phyloP scores from a whole-genome alignment of 1,284 basidiomycete genomes.

The Rhodotorula mucilaginosa region DNA sequence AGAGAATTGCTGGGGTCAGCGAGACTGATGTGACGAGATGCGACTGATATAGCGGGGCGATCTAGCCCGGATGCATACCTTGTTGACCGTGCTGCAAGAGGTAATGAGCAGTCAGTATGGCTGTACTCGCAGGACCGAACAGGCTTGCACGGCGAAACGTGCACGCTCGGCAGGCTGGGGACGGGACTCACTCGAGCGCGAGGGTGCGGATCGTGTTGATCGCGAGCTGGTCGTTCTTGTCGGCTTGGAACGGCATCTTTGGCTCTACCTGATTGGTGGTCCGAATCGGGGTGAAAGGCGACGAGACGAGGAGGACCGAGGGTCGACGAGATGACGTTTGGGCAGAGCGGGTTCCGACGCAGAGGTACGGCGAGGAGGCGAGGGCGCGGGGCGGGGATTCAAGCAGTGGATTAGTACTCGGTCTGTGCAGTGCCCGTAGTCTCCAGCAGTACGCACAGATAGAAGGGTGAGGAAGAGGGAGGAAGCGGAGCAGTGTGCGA shows the following conservation, averaged over 20 bases:
- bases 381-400: neutral
- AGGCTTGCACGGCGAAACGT: neutral
- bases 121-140: too few relatives aligned
- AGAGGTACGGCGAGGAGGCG: neutral
- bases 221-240: conserved; percentile 48
- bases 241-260: conserved; percentile 26
- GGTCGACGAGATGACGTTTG: conserved; percentile 6
- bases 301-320: conserved; percentile 1
- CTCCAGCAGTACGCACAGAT: neutral
- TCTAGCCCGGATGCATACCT: conserved; percentile 20
- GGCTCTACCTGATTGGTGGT: neutral
- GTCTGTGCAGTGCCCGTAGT: neutral
- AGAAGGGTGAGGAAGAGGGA: neutral
- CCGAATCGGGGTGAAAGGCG: neutral
- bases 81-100: conserved; percentile 40
- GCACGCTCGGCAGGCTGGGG: conserved; percentile 50
- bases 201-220: conserved; percentile 69
- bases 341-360: too few relatives aligned
- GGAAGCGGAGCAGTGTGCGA: neutral
- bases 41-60: neutral
- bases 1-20: conserved; percentile 4
- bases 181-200: conserved; percentile 57
- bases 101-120: neutral
- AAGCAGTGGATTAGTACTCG: neutral
- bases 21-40: neutral